Percentiles rank a stretch among this genome's conserved stretches.
phyloP scores from a whole-genome alignment of 805 yeast species.

The Crinitomyces ghanaensis region DNA sequence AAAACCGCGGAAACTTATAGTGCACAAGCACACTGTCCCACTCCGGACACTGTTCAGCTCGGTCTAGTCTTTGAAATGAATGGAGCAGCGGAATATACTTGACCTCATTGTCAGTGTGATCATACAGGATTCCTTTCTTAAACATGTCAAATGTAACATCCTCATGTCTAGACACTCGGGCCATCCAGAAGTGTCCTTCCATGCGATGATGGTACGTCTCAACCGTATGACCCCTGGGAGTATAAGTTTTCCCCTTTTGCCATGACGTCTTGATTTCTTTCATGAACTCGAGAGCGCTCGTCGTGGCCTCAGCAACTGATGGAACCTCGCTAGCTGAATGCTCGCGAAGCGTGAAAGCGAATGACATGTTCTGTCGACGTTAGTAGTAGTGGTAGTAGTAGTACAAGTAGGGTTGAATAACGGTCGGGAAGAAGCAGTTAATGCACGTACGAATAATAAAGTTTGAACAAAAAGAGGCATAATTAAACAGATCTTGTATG shows the following conservation, averaged over 20 bases:
- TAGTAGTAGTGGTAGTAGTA: no score
- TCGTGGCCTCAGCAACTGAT: conserved; percentile 11
- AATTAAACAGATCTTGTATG: neutral
- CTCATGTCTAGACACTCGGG: conserved; percentile 25
- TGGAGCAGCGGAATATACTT: conserved; percentile 27
- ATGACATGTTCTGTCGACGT: no score
- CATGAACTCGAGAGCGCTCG: conserved; percentile 13
- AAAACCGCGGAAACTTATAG: conserved; percentile 27
- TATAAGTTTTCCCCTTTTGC: conserved; percentile 15
- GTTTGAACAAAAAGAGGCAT: neutral
- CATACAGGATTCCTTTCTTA: conserved; percentile 20
- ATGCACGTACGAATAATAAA: no score
- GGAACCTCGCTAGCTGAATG: conserved; percentile 17
- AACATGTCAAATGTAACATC: conserved; percentile 23
- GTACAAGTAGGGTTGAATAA: neutral
- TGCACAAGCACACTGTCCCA: conserved; percentile 21
- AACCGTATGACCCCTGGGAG: conserved; percentile 8
- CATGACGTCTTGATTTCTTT: conserved; percentile 13
- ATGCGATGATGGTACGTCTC: conserved; percentile 17
- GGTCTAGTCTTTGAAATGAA: conserved; percentile 15
- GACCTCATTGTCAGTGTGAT: conserved; percentile 30
- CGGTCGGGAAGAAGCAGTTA: no score
- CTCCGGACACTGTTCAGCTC: conserved; percentile 7
- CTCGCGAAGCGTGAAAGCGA: conserved; percentile 15
- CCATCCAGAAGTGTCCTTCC: conserved; percentile 27